Evolutionary conservation across 1,139 yeast genomes (phyloP).

Genomic region (Meyerozyma guilliermondii): DNA sequence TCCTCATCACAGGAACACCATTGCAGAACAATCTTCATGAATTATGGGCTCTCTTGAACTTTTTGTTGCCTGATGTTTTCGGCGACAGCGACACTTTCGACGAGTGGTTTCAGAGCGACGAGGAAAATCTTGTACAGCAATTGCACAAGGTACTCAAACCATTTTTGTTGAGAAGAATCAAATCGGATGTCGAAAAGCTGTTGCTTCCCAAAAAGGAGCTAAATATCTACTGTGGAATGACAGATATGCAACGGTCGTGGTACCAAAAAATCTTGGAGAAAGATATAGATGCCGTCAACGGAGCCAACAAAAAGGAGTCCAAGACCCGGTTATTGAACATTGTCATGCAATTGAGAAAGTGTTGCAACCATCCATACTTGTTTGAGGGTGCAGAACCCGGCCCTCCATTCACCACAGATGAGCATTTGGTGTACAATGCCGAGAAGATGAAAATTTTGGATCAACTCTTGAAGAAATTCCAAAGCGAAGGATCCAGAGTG

Average conservation of each 20-base stretch:
- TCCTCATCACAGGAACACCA: conserved; percentile 78
- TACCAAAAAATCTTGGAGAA: conserved; percentile 71
- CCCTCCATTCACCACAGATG: conserved; percentile 81
- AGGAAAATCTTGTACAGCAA: conserved; percentile 68
- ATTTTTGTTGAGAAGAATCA: conserved; percentile 67
- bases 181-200: conserved; percentile 75
- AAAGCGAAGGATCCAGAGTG: conserved; percentile 68
- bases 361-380: conserved; percentile 79
- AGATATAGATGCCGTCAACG: conserved; percentile 80
- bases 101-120: conserved; percentile 55
- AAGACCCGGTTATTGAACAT: conserved; percentile 71
- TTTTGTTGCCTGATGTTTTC: conserved; percentile 71
- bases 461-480: conserved; percentile 56
- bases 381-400: conserved; percentile 89
- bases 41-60: conserved; percentile 74
- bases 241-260: conserved; percentile 74
- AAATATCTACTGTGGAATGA: conserved; percentile 68
- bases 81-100: conserved; percentile 72
- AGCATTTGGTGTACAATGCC: conserved; percentile 68
- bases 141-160: conserved; percentile 84
- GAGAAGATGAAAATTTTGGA: conserved; percentile 72
- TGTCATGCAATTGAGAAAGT: conserved; percentile 79
- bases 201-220: conserved; percentile 70
- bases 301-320: conserved; percentile 69
- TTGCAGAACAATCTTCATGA: conserved; percentile 75